Base-by-base conservation (phyloP, 129 eudicot genomes). In the Flaveria ramosissima region DNA sequence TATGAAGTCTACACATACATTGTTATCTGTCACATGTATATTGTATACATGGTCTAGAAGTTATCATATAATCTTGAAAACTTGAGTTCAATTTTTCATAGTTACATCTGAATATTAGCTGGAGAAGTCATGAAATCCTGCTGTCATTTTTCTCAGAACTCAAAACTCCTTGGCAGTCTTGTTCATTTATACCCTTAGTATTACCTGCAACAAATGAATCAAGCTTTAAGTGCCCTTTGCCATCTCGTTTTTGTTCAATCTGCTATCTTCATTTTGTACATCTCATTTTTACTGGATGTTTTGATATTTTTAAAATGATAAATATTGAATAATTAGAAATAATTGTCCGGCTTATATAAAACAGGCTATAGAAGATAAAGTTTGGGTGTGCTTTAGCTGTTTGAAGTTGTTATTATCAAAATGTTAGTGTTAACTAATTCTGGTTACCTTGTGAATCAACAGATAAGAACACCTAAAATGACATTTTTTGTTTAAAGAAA, bases 11-110 rank as follows among this genome's bases (percentile, higher is more conserved):
- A 45, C 63, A 73, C 74, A 70, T 70, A 70, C 76, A 78, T 70
- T 30, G 39, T 56, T 62, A 70, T 59, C 76, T 46, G 24, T 70
- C 46, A 70, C 82, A 78, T 43, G 81, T 78, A 78, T 77, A 55
- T 24, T 70, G 41, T 56, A 71, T 79, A 73, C 74, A 77, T 77
- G 78, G 23, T 16, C 70, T 74, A 60, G 78, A 78, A 78, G 76
- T 47, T 78, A 78, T 24, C 75, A 55, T 68, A 76, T 76, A 65
- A 66, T 71, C 23, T 68, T 74, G 77, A 72, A 53, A 32, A 36
- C 26, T 36, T 23, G 70, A 59, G 26, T 43, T 67, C 43, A 46
- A 67, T 43, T 73, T 66, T 80, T 55, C 63, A 80, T 66, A 39
- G 79, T 65, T 65, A 80, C 80, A 80, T 53, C 39, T 73, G 68